Evolutionary conservation across 805 yeast species (phyloP).

Genomic region (Ogataea polymorpha): DNA sequence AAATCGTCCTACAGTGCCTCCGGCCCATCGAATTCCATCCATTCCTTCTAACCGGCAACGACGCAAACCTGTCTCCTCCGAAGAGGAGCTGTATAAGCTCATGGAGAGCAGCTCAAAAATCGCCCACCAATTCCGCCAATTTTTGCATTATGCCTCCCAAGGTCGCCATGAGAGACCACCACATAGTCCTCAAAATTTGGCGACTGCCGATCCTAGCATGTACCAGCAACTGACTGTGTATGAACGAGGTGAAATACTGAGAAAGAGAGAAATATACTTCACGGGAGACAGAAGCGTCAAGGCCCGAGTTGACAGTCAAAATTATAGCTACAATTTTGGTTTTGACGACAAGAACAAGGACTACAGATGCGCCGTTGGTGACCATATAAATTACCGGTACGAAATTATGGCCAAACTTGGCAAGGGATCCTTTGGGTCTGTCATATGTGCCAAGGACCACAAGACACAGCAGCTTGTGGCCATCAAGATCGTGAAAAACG

Average conservation of each 20-base stretch:
- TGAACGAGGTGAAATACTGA: conserved; percentile 59
- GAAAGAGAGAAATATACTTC: conserved; percentile 48
- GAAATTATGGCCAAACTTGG: conserved; percentile 62
- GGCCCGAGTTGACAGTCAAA: conserved; percentile 35
- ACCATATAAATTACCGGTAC: conserved; percentile 75
- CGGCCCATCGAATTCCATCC: conserved; percentile 1
- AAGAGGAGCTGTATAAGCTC: conserved; percentile 10
- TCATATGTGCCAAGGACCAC: conserved; percentile 66
- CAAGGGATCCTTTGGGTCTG: conserved; percentile 81
- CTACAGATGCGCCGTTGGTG: conserved; percentile 51
- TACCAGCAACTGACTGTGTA: conserved; percentile 41
- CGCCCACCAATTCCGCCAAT: conserved; percentile 7
- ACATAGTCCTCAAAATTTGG: conserved; percentile 16
- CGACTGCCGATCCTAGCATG: conserved; percentile 18
- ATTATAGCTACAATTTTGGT: conserved; percentile 53
- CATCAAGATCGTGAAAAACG: conserved; percentile 71
- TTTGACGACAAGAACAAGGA: conserved; percentile 71
- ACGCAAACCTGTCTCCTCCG: conserved; percentile 3
- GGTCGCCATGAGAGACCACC: conserved; percentile 3
- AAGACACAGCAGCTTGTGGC: conserved; percentile 60
- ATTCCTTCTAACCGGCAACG: not conserved
- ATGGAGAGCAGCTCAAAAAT: conserved; percentile 7
- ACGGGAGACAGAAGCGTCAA: conserved; percentile 38
- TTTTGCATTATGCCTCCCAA: conserved; percentile 1
- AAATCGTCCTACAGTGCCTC: not conserved